Percentiles rank a stretch among this genome's conserved stretches.
Conservation (phyloP, 2,329 filamentous ascomycete species). For the Ophiostoma tasmaniense region DNA sequence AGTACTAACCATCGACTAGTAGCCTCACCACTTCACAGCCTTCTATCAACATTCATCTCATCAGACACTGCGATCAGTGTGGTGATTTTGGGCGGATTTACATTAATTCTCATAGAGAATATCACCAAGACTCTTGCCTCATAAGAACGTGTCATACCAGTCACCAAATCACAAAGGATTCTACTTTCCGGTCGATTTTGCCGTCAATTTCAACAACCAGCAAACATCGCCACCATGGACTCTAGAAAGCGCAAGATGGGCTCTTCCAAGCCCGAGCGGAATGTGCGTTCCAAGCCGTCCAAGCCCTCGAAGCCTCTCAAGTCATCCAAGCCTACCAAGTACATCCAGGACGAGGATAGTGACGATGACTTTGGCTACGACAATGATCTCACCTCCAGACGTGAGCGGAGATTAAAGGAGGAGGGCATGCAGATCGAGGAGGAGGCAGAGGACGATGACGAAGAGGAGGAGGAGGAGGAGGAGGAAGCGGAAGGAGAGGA, state of each 20-base stretch:
- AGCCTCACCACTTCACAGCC: neutral
- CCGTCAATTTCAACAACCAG: neutral
- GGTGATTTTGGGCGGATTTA: neutral
- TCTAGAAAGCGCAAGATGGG: constrained; percentile 35
- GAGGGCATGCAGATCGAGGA: constrained; percentile 19
- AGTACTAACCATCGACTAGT: neutral
- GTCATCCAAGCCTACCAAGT: constrained; percentile 21
- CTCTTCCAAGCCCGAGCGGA: constrained; percentile 31
- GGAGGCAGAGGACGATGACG: constrained; percentile 17
- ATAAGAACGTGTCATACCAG: neutral
- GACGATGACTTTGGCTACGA: constrained; percentile 7
- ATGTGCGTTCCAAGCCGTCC: constrained; percentile 29
- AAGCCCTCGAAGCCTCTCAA: neutral
- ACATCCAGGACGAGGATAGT: constrained; percentile 7
- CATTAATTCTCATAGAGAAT: neutral
- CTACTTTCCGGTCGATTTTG: neutral
- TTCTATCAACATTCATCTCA: neutral
- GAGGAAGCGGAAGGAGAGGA: constrained; percentile 26
- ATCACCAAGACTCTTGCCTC: neutral
- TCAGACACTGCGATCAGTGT: neutral
- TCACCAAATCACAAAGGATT: neutral
- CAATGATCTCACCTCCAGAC: constrained; percentile 6
- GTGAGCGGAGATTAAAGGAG: constrained; percentile 17
- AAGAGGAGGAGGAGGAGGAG: constrained; percentile 27
- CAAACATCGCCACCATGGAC: constrained; percentile 25